Evolutionary conservation across 2,329 filamentous ascomycete species (phyloP), one percentile per base, ranked within the genome.

Genomic region (Lasiodiplodia sp.): DNA sequence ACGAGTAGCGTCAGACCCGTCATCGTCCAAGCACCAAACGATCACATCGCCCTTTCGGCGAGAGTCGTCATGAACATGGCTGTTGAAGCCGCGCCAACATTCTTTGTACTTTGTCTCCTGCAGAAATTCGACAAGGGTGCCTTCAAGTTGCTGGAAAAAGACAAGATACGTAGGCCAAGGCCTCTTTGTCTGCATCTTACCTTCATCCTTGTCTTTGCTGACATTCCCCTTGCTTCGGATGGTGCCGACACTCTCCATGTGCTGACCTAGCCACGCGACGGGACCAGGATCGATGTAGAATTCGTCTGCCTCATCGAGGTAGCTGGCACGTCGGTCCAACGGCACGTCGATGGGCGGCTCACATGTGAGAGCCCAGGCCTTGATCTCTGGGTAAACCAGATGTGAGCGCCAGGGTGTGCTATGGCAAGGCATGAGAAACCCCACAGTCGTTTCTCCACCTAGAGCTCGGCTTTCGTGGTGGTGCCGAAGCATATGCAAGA

Each of bases 391-490:
- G 75, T 96, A 88, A 70, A 96, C 85, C 49, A 98, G 86, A 75
- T 96, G 92, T 18, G 91, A 94, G 74, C 94, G 91, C 95, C 96
- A 98, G 2, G 96, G 95, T 0, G 95, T 98, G 72, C 92, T 92
- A 83, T 99, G 96, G 81, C 96, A 99, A 11, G 96, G 96, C 86
- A 94, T 97, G 28, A 99, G 86, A 81, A 98, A 97, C 23, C 91
- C 91, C 40, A 90, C 83, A 51, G 63, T 68, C 69, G 74, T 78
- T 21, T 55, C 67, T 49, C 23, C 68, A 56, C 25, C n/a, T n/a
- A 64, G n/a, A 12, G 71, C 51, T 63, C 74, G 72, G 28, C 73
- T 69, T n/a, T 38, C 28, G 77, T 93, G 93, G 74, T 93, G 87
- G 51, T 83, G 78, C n/a, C 95, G 91, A 58, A 99, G 86, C 78